Base-by-base conservation (phyloP, 2,329 filamentous ascomycete species). In the Cordyceps fumosorosea region DNA sequence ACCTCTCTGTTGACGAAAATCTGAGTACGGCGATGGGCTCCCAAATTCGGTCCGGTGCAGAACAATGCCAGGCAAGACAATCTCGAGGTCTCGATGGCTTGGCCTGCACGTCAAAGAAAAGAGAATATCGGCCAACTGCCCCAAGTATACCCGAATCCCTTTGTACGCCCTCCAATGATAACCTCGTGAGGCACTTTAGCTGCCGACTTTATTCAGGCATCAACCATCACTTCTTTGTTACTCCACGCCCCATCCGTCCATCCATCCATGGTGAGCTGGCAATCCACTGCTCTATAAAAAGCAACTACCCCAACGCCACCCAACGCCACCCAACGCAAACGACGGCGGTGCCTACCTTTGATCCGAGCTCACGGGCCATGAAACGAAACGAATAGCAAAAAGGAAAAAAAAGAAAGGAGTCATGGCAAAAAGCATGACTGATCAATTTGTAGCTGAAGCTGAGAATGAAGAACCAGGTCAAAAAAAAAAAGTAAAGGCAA, bases 371-470 rank as follows among this genome's bases (percentile, higher is more conserved):
- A n/a, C 14, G 50, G 57, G 37, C n/a, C 50, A 18, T 34, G 50
- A 60, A 47, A 54, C 50, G 57, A 26, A 54, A 26, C 57, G 47
- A 53, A 34, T 53, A 22, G n/a, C n/a, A 60, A 52, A 26, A 54
- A 37, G 45, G 45, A 44, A 47, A 52, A 48, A 48, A 11, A 16
- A 22, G 7, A 48, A 24, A 26, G 10, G 14, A 7, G 18, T 1
- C n/a, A 5, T 44, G n/a, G 12, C 7, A 45, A 34, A 47, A 32
- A 48, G n/a, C 22, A 32, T 56, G 24, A 45, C 26, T 18, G 6
- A 16, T 11, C 26, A n/a, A 32, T 32, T 26, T 16, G 6, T 26
- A 32, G 12, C 14, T 10, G n/a, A 47, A 12, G 8, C 2, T 20
- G n/a, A 20, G 2, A 20, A 47, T 47, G 2, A 5, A 2, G 22